Conservation (phyloP, 495 filamentous ascomycete genomes). For the Recurvomyces mirabilis region DNA sequence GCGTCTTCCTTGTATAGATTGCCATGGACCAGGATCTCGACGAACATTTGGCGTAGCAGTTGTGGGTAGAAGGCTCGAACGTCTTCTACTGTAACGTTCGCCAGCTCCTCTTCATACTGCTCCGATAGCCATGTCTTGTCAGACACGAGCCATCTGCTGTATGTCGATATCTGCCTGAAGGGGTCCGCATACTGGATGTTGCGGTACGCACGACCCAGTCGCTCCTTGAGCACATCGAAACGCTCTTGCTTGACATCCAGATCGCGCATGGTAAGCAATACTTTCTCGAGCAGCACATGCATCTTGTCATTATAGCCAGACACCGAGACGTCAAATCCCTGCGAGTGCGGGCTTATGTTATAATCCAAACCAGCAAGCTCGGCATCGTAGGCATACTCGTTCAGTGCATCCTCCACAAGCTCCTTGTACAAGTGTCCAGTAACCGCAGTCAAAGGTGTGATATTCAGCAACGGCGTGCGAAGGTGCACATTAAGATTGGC, state of each 20-base stretch:
- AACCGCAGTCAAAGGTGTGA: constrained; percentile 64
- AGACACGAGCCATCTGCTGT: constrained; percentile 62
- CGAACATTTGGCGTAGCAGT: constrained; percentile 69
- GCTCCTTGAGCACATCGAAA: constrained; percentile 87
- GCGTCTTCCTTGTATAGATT: constrained; percentile 96
- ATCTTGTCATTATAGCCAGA: constrained; percentile 96
- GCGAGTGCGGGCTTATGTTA: constrained; percentile 52
- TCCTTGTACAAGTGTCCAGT: constrained; percentile 76
- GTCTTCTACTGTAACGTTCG: constrained; percentile 59
- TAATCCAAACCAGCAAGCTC: constrained; percentile 89
- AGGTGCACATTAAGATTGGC: constrained; percentile 72
- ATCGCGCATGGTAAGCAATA: constrained; percentile 76
- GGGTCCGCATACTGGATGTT: constrained; percentile 84
- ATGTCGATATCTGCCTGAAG: constrained; percentile 83
- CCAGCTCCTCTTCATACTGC: constrained; percentile 66
- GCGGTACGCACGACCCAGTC: constrained; percentile 57
- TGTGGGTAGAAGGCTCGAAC: constrained; percentile 69
- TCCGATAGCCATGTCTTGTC: constrained; percentile 74
- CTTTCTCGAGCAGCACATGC: constrained; percentile 78
- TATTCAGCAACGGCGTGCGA: constrained; percentile 63
- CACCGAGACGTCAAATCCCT: constrained; percentile 69
- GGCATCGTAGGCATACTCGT: constrained; percentile 93
- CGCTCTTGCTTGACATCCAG: constrained; percentile 71
- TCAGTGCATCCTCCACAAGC: constrained; percentile 76
- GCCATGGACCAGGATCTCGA: constrained; percentile 81